Evolutionary conservation across 2,329 filamentous ascomycete genomes (phyloP).

Genomic region (Fusarium xylarioides): DNA sequence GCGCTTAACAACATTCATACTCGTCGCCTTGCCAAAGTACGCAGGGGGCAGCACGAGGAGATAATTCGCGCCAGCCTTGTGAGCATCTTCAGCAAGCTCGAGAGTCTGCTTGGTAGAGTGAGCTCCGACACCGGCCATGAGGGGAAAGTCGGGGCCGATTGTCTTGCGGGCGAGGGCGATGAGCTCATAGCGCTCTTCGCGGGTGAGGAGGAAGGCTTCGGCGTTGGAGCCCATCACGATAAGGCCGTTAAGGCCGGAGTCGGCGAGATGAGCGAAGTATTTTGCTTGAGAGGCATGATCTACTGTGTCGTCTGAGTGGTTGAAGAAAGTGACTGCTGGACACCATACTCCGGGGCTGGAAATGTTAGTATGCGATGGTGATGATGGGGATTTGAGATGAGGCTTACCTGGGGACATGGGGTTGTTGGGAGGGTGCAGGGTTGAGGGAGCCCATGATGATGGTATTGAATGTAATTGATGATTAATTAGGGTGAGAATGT

Average conservation of each 20-base stretch:
- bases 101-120: constrained; percentile 72
- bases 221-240: constrained; percentile 65
- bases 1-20: constrained; percentile 62
- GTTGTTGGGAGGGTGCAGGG: constrained; percentile 13
- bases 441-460: constrained; percentile 29
- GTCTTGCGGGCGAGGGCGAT: constrained; percentile 72
- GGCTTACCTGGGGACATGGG: not conserved
- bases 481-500: not conserved
- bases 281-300: constrained; percentile 58
- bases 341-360: constrained; percentile 52
- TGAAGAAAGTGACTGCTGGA: constrained; percentile 64
- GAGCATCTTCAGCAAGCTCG: constrained; percentile 67
- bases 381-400: not conserved
- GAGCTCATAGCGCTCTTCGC: constrained; percentile 66
- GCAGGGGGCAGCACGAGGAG: constrained; percentile 68
- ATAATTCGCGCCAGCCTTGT: constrained; percentile 68
- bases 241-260: constrained; percentile 59
- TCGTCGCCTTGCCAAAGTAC: constrained; percentile 72
- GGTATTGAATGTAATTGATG: not conserved
- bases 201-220: constrained; percentile 65
- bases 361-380: not conserved
- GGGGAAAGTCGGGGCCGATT: constrained; percentile 85
- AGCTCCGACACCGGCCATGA: constrained; percentile 76
- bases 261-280: constrained; percentile 62
- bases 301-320: constrained; percentile 58